Evolutionary conservation across 1,139 yeast genomes (phyloP).

Genomic region (Maudiozyma humilis): DNA sequence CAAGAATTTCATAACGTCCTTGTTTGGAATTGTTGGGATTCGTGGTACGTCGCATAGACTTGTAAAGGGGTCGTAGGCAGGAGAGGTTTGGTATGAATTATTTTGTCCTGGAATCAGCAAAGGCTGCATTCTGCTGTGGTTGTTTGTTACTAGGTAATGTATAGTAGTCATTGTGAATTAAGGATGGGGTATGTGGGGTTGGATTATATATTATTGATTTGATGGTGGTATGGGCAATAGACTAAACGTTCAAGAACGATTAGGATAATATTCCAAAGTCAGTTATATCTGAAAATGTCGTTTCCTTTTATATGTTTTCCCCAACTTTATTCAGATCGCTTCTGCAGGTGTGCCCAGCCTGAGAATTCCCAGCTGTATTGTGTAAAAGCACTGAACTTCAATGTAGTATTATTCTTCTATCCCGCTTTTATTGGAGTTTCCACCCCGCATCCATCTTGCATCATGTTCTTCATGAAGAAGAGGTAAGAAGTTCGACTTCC

Average conservation of each 20-base stretch:
- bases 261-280: too few relatives aligned
- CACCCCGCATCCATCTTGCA: not conserved
- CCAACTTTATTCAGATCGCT: not conserved
- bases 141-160: constrained; percentile 6
- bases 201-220: too few relatives aligned
- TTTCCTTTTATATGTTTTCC: not conserved
- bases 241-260: not conserved
- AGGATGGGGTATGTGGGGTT: too few relatives aligned
- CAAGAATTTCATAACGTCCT: not conserved
- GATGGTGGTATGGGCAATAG: not conserved
- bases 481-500: not conserved
- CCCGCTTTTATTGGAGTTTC: not conserved
- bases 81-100: not conserved
- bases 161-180: constrained; percentile 5
- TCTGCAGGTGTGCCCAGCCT: too few relatives aligned
- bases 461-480: not conserved
- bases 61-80: constrained; percentile 1
- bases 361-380: too few relatives aligned
- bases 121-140: constrained; percentile 12
- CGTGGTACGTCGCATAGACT: not conserved
- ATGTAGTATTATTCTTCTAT: too few relatives aligned
- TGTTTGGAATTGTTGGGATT: not conserved
- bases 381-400: too few relatives aligned
- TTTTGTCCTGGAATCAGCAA: constrained; percentile 7
- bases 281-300: too few relatives aligned